Percentiles rank a stretch among this genome's conserved stretches.
phyloP scores from a whole-genome alignment of 495 filamentous ascomycete genomes.

The Rhypophila decipiens region DNA sequence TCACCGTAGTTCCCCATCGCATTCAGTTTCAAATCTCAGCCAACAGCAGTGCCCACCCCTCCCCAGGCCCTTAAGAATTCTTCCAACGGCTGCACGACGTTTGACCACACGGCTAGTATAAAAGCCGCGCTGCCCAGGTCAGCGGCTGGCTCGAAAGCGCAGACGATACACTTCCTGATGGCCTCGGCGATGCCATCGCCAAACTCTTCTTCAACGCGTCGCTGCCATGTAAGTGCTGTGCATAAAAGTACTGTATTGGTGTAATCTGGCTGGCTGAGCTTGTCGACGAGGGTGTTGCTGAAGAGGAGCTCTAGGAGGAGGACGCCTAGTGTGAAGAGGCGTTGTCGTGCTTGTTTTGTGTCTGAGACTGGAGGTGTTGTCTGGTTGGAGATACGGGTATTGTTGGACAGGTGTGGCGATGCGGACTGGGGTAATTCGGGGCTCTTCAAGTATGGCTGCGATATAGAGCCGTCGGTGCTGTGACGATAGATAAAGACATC shows the following conservation, averaged over 20 bases:
- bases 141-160: neutral
- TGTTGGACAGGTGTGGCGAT: too few relatives aligned
- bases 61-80: neutral
- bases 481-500: too few relatives aligned
- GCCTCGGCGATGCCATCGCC: neutral
- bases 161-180: neutral
- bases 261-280: neutral
- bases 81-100: neutral
- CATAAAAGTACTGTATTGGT: neutral
- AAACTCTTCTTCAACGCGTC: neutral
- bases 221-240: neutral
- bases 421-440: too few relatives aligned
- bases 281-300: neutral
- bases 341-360: neutral
- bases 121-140: neutral
- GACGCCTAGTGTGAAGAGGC: neutral
- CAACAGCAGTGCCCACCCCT: too few relatives aligned
- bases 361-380: neutral
- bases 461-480: too few relatives aligned
- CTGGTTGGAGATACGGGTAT: too few relatives aligned
- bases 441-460: too few relatives aligned
- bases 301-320: constrained; percentile 2
- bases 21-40: too few relatives aligned
- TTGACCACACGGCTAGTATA: neutral
- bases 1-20: too few relatives aligned